Conservation (phyloP, 495 filamentous ascomycete genomes). For the Paragyromitra xinjiangensis region DNA sequence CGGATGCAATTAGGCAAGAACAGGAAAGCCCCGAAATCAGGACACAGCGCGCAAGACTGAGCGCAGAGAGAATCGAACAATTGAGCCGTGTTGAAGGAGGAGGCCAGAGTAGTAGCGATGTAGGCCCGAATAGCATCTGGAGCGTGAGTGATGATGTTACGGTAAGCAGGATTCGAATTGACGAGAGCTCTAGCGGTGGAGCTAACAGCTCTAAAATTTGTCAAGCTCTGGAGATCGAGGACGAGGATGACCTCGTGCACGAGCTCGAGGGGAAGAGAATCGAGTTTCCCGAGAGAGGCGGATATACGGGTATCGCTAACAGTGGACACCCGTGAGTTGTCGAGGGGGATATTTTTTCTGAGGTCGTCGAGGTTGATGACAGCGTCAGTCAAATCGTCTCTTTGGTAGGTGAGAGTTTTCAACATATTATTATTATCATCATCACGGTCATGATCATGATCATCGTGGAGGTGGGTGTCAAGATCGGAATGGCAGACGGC, state of each 20-base stretch:
- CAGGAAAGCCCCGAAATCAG: conserved; percentile 42
- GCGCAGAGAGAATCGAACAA: conserved; percentile 34
- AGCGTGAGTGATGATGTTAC: conserved; percentile 37
- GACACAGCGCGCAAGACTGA: conserved; percentile 33
- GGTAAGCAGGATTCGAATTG: conserved; percentile 39
- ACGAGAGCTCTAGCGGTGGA: conserved; percentile 29
- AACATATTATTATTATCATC: conserved; percentile 6
- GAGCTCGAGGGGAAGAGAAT: conserved; percentile 44
- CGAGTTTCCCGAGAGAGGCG: conserved; percentile 40
- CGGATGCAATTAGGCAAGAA: conserved; percentile 45
- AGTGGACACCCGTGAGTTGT: conserved; percentile 29
- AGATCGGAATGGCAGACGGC: conserved; percentile 10
- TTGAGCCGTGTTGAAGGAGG: conserved; percentile 30
- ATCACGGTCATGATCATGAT: no score
- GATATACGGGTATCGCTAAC: conserved; percentile 22
- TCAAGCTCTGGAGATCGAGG: conserved; percentile 36
- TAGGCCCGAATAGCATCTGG: conserved; percentile 38
- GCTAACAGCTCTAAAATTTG: conserved; percentile 27
- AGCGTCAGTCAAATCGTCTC: conserved; percentile 31
- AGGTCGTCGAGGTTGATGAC: conserved; percentile 37
- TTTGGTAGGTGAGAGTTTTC: conserved; percentile 32
- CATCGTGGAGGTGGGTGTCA: not conserved
- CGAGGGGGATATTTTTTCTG: conserved; percentile 23
- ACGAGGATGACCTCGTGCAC: conserved; percentile 43
- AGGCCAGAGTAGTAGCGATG: conserved; percentile 38